Evolutionary conservation across 805 yeast species (phyloP), one percentile per base, ranked within the genome.

Genomic region (Torulaspora gathmanii): DNA sequence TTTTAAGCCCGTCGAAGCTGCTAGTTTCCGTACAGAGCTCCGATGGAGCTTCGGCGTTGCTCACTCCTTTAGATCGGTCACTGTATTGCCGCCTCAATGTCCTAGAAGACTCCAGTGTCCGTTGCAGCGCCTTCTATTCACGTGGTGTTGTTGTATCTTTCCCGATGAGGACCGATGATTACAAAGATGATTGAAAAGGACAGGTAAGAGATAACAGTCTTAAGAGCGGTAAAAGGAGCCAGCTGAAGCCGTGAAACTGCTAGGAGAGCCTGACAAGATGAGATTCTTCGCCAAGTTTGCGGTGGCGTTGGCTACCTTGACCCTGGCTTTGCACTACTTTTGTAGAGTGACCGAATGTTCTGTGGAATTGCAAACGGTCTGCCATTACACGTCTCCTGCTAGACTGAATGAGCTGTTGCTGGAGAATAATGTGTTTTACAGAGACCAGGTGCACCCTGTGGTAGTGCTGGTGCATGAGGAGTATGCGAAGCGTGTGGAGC

Each of bases 261-360:
- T 22, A 13, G 30, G 25, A 31, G 22, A 5, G 20, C 12, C 22
- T 16, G 2, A 10, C 10, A 15, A 28, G 35, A 57, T 54, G 61
- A 55, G 44, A 40, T 28, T 48, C 5, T 44, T 46, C 22, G 35
- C 49, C 17, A 56, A 49, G 26, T 40, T 54, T 23, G 13, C 51
- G 1, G 33, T 49, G 15, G 30, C 42, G n/a, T 20, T 56, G 41
- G 27, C 47, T 9, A 40, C 53, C 6, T 17, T 51, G 15, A 42
- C 52, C 11, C 40, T 46, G 20, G 48, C 53, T 7, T 40, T 56
- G 13, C 60, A 55, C 22, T 56, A 50, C 22, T 56, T 46, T 20
- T 57, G 63, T 40, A 38, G 51, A 23, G 38, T 44, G 20, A 49
- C 47, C 23, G 45, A 47, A n/a, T 54, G 60, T 33, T 49, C 58